Base-by-base conservation (phyloP, 2,329 filamentous ascomycete genomes). In the Catunica adiposa region DNA sequence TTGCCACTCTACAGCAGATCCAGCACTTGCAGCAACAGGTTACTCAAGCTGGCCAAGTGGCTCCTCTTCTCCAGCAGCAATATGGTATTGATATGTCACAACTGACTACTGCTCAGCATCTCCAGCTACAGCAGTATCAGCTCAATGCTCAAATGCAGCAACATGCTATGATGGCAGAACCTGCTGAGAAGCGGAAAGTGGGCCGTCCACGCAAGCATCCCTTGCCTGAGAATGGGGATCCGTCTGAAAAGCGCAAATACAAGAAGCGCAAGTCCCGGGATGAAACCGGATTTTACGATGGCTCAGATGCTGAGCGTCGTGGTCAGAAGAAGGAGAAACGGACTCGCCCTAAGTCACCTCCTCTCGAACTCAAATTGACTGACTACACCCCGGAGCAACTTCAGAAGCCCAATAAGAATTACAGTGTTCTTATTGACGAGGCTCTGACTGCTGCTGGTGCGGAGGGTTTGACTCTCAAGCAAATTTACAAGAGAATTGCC, bases 171-270 rank as follows among this genome's bases (percentile, higher is more conserved):
- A 37, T 53, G 20, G 6, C 44, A 15, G 56, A 58, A 17, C 60
- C 75, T 77, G 15, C 40, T n/a, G 59, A 67, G 67, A 83, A 83
- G 69, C 73, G 80, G 44, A 82, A 82, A 61, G 80, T 83, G 40
- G 80, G 80, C 6, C 75, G 80, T 26, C 80, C 80, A 1, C 70
- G 80, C 59, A 83, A 83, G 62, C 77, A 83, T 60, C 79, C 79
- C 3, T 62, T 76, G 9, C 77, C 77, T 3, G 79, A 83, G n/a
- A 71, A 67, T 6, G 67, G 69, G 1, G 74, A 77, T 47, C 71
- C 71, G 57, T 73, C 74, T 1, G 79, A 82, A 66, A 83, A 83
- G 68, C 73, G 80, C 58, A 82, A 80, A 62, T 83, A 83, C 64
- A 83, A 80, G 60, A 79, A 79, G 55, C 71, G 80, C 54, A 82